A percentile compares a stretch with the other conserved stretches of the same genome.
These are phyloP conservation scores for Podospora pseudopauciseta DNA, from an alignment of 495 filamentous ascomycete species.

Conservation along the genomic window DNA sequence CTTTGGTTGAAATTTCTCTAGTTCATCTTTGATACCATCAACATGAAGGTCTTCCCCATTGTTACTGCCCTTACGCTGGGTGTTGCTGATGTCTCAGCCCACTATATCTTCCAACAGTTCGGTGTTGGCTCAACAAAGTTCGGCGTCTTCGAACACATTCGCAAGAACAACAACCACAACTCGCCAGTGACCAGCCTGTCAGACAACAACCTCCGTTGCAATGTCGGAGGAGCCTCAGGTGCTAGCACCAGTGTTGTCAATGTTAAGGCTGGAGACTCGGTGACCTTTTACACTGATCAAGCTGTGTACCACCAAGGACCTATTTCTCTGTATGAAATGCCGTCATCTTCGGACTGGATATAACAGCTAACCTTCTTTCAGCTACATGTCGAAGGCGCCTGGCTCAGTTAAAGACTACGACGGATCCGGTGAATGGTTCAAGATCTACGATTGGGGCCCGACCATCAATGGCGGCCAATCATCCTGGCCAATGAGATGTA, in stretches of 20 bases:
- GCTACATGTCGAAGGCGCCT: constrained; percentile 52
- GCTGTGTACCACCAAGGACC: constrained; percentile 62
- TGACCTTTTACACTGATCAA: constrained; percentile 48
- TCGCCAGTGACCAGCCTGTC: constrained; percentile 54
- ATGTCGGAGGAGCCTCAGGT: constrained; percentile 50
- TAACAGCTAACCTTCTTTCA: constrained; percentile 1
- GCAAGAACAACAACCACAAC: constrained; percentile 56
- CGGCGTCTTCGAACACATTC: constrained; percentile 49
- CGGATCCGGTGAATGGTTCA: constrained; percentile 54
- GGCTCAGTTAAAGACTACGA: constrained; percentile 42
- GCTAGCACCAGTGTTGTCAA: constrained; percentile 44
- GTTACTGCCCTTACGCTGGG: constrained; percentile 35
- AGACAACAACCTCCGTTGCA: constrained; percentile 55
- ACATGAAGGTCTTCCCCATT: constrained; percentile 37
- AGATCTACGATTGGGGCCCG: constrained; percentile 49
- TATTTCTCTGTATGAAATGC: constrained; percentile 42
- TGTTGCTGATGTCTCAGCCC: constrained; percentile 35
- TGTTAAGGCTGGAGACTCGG: constrained; percentile 49
- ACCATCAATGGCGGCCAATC: constrained; percentile 32
- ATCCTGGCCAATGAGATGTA: constrained; percentile 44
- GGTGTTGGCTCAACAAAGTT: constrained; percentile 45
- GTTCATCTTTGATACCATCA: not conserved
- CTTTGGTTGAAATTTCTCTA: no score
- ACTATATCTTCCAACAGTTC: constrained; percentile 52
- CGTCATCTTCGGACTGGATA: not conserved